Evolutionary conservation across 352 stramenopile genomes (phyloP).

Genomic region (Globisporangium canariense): DNA sequence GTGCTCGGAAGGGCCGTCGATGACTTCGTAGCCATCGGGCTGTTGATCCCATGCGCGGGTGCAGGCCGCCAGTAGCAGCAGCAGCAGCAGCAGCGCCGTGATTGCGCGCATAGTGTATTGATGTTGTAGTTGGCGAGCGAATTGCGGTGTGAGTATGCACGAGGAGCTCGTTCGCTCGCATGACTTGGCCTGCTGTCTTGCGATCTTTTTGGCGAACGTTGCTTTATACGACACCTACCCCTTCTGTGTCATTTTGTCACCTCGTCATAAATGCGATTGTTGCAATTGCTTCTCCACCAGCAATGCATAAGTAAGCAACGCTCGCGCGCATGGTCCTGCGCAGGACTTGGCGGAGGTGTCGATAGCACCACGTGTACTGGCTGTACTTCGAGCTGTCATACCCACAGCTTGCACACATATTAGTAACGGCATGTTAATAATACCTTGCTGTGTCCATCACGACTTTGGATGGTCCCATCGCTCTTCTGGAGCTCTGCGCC

Average conservation of each 20-base stretch:
- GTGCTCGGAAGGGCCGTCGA: constrained; percentile 44
- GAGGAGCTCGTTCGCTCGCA: background rate
- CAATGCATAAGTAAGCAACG: no score
- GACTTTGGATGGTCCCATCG: no score
- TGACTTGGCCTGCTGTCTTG: no score
- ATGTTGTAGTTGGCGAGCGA: background rate
- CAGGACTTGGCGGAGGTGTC: background rate
- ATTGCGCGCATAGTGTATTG: constrained; percentile 6
- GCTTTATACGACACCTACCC: constrained; percentile 2
- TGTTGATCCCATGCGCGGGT: constrained; percentile 57
- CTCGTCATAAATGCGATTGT: no score
- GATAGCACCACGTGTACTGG: background rate
- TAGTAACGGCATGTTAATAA: no score
- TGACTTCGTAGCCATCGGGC: constrained; percentile 79
- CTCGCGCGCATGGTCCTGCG: background rate
- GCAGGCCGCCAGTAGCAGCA: background rate
- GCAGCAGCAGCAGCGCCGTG: constrained; percentile 11
- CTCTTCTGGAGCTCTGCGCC: background rate
- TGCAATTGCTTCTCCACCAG: no score
- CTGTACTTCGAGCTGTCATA: background rate
- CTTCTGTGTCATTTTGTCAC: constrained; percentile 9
- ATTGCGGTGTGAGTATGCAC: background rate
- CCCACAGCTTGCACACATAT: background rate
- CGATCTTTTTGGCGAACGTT: constrained; percentile 2
- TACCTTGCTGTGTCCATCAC: no score